Conservation (phyloP, 2,329 filamentous ascomycete species). For the Leptodontidium sp. region DNA sequence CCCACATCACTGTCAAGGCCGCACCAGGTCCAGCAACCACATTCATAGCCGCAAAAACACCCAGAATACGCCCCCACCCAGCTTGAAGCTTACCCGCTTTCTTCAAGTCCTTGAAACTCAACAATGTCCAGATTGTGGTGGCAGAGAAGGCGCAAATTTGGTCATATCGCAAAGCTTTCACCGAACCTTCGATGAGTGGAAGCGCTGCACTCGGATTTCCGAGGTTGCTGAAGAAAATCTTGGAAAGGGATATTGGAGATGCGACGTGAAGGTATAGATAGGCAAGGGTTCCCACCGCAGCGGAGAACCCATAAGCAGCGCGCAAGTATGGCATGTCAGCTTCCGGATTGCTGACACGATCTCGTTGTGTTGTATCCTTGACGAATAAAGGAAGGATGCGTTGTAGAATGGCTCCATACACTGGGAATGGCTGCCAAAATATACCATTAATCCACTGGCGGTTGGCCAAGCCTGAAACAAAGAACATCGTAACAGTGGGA, state of each 20-base stretch:
- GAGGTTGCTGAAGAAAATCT: constrained; percentile 42
- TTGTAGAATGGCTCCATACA: constrained; percentile 38
- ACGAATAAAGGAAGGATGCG: constrained; percentile 31
- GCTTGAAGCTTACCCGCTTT: constrained; percentile 41
- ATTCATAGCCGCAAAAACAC: constrained; percentile 30
- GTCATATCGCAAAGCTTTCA: constrained; percentile 38
- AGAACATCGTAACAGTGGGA: constrained; percentile 41
- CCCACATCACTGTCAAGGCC: constrained; percentile 44
- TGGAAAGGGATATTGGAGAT: constrained; percentile 33
- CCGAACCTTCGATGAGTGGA: constrained; percentile 24
- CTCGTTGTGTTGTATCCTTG: constrained; percentile 36
- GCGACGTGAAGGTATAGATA: constrained; percentile 35
- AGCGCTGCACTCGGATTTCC: constrained; percentile 36
- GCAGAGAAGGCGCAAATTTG: constrained; percentile 41
- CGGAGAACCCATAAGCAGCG: constrained; percentile 35
- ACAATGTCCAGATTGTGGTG: constrained; percentile 44
- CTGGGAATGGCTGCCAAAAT: constrained; percentile 54
- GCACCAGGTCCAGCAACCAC: constrained; percentile 45
- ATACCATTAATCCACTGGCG: constrained; percentile 43
- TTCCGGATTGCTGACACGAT: constrained; percentile 36
- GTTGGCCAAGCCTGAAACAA: constrained; percentile 30
- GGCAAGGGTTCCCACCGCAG: constrained; percentile 18
- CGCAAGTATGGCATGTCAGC: constrained; percentile 43
- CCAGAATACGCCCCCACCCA: constrained; percentile 41
- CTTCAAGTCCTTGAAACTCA: constrained; percentile 48